Percentiles rank a stretch among this genome's conserved stretches.
Evolutionary conservation across 1,139 yeast genomes (phyloP).

Genomic region (Kurtzmaniella quercitrusa): DNA sequence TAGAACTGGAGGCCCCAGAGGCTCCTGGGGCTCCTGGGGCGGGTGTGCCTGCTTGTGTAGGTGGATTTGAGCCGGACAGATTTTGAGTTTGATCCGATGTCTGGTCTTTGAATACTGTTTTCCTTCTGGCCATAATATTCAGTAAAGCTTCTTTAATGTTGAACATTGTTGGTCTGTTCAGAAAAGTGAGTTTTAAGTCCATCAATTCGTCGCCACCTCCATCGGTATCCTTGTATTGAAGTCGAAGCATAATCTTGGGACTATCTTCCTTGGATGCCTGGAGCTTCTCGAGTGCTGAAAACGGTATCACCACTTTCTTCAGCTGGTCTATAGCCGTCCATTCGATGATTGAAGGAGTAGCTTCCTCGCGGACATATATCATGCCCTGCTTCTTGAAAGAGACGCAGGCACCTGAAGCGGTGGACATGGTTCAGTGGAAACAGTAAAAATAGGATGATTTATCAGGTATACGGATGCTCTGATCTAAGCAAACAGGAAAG

Average conservation of each 20-base stretch:
- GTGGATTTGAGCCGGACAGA: conserved; percentile 7
- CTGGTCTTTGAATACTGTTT: conserved; percentile 16
- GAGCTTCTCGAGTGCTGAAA: conserved; percentile 53
- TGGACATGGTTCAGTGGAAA: conserved; percentile 18
- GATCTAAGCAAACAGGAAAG: neutral
- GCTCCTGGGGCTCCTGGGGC: conserved; percentile 9
- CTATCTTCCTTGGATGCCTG: conserved; percentile 73
- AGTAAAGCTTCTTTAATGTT: conserved; percentile 67
- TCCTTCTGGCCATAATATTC: conserved; percentile 64
- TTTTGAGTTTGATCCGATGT: conserved; percentile 12
- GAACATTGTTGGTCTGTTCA: conserved; percentile 72
- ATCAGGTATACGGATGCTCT: too few species aligned
- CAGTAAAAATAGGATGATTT: too few species aligned
- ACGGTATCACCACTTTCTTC: conserved; percentile 41
- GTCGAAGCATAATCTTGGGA: conserved; percentile 65
- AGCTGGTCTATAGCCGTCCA: conserved; percentile 72
- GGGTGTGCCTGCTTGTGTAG: conserved; percentile 13
- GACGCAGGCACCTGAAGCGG: conserved; percentile 61
- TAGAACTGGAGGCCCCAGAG: conserved; percentile 8
- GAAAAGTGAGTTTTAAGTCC: conserved; percentile 58
- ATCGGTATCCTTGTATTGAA: conserved; percentile 38
- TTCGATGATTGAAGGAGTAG: conserved; percentile 56
- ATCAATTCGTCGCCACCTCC: conserved; percentile 31
- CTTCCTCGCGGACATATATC: conserved; percentile 61
- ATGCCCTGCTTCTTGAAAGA: conserved; percentile 67